Evolutionary conservation across 1,139 yeast species (phyloP), one percentile per base, ranked within the genome.

Genomic region (Magnusiomyces starmeri): DNA sequence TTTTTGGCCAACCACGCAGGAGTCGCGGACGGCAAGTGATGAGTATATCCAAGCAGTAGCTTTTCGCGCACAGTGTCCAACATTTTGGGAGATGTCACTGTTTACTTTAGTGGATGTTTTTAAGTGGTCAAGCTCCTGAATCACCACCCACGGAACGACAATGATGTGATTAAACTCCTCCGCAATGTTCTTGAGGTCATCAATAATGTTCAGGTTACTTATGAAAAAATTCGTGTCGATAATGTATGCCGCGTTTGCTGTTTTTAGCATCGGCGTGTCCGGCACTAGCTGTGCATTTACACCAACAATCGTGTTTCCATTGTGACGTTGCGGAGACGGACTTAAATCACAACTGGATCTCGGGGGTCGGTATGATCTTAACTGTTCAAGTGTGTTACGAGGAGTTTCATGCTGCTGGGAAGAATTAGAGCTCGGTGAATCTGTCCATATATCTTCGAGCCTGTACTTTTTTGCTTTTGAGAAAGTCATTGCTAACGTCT

Each of bases 41-140:
- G 69, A 63, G 60, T 79, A 85, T 10, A 87, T 76, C 96, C 96
- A 90, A 54, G 79, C 82, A 59, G 80, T 86, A 0, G 95, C 95
- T 70, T 75, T 70, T 41, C 95, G 72, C 0, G 96, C 95, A 43
- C 12, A 14, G 14, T 26, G 18, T 43, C 46, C 46, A 8, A 43
- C 37, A 14, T 34, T 24, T 7, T 21, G 4, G 9, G 26, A 3
- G 24, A 22, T 25, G 10, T 14, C 22, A 10, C 42, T 49, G 7
- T 40, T 55, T 42, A 51, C 51, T 48, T 56, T 64, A 3, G 60
- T 57, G 0, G 81, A 73, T 3, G 65, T 69, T 63, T 89, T 89
- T 54, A 89, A 71, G 0, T 90, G 92, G 66, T 90, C 97, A 25
- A 90, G 72, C 64, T 90, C 97, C 46, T 72, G 74, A 39, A 87